These are phyloP conservation scores for Wickerhamomyces sp. DNA, from an alignment of 1,139 yeast genomes.

Conservation along the genomic window DNA sequence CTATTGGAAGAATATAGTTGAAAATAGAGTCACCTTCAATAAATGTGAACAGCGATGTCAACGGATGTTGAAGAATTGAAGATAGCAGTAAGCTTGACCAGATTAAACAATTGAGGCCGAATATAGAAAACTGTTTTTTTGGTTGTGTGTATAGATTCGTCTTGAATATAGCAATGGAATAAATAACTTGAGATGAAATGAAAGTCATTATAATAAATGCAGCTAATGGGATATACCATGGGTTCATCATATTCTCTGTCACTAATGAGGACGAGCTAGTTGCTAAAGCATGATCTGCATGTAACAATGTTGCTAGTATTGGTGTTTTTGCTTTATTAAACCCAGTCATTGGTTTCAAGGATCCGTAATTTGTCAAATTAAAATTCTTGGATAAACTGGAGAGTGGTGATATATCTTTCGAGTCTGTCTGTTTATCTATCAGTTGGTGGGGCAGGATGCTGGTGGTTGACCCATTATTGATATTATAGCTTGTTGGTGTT, in stretches of 20 bases:
- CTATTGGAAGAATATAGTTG: background rate
- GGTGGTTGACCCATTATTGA: background rate
- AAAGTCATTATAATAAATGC: constrained; percentile 3
- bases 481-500: background rate
- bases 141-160: constrained; percentile 17
- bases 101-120: background rate
- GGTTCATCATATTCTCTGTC: background rate
- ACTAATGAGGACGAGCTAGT: background rate
- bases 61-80: background rate
- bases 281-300: constrained; percentile 5
- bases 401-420: constrained; percentile 16
- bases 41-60: background rate
- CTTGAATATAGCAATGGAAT: constrained; percentile 14
- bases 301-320: constrained; percentile 5
- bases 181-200: constrained; percentile 12
- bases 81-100: background rate
- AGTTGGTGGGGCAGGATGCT: background rate
- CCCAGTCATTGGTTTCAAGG: background rate
- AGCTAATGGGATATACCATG: background rate
- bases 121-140: background rate
- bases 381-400: background rate
- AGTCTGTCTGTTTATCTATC: background rate
- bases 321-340: constrained; percentile 2
- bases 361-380: background rate
- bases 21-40: background rate